phyloP scores from a whole-genome alignment of 441 rosid species.

The Adansonia madagascariensis region DNA sequence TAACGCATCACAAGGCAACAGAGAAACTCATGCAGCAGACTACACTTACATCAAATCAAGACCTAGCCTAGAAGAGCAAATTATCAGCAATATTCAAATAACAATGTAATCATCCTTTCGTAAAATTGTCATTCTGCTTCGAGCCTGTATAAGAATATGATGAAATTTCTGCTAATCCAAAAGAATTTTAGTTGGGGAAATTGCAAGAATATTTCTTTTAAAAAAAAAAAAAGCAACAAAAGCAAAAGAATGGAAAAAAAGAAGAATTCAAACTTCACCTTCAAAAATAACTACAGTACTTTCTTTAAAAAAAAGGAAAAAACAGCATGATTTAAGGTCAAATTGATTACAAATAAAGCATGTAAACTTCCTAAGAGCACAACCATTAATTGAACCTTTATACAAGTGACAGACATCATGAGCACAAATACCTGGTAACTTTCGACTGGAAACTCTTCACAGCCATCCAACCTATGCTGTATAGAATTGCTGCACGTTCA shows the following conservation, averaged over 20 bases:
- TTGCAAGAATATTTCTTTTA: not conserved
- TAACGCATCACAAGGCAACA: not conserved
- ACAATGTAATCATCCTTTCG: not conserved
- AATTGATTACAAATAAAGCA: not conserved
- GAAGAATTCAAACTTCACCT: not conserved
- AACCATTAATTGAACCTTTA: slow-evolving; percentile 7
- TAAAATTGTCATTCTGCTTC: slow-evolving; percentile 1
- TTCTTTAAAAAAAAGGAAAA: not conserved
- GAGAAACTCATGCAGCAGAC: not conserved
- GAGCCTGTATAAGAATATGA: not conserved
- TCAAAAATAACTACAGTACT: not conserved
- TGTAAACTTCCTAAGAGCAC: slow-evolving; percentile 8
- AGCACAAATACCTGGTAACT: slow-evolving; percentile 56
- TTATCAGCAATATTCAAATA: slow-evolving; percentile 9
- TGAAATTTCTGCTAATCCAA: slow-evolving; percentile 12
- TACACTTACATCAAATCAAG: not conserved
- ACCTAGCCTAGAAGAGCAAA: not conserved
- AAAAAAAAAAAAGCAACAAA: slow-evolving; percentile 8
- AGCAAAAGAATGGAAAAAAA: not conserved
- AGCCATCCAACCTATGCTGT: slow-evolving; percentile 64
- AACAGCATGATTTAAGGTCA: not conserved
- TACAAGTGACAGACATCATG: slow-evolving; percentile 13
- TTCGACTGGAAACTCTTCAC: slow-evolving; percentile 54
- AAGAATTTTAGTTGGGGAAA: not conserved
- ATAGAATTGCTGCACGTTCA: slow-evolving; percentile 75